Evolutionary conservation across 2,329 filamentous ascomycete species (phyloP).

Genomic region (Nectriaceae sp.): DNA sequence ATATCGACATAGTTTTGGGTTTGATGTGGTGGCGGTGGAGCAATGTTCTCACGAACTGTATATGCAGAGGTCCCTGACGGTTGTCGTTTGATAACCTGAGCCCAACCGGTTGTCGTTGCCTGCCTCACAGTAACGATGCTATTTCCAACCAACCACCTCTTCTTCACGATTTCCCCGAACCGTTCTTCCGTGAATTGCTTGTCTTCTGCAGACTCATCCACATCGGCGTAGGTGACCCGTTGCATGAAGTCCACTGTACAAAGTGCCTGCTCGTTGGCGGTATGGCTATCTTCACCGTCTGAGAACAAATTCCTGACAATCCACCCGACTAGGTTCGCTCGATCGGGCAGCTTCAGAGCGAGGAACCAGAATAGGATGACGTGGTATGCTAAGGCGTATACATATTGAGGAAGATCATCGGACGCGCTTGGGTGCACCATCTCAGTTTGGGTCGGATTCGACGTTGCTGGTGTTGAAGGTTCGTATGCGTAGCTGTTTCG

Average conservation of each 20-base stretch:
- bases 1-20: conserved; percentile 48
- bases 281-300: conserved; percentile 71
- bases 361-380: conserved; percentile 98
- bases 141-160: conserved; percentile 72
- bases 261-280: conserved; percentile 87
- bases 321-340: conserved; percentile 83
- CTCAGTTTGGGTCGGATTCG: conserved; percentile 19
- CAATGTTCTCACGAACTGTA: conserved; percentile 60
- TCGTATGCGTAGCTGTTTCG: conserved; percentile 50
- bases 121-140: conserved; percentile 76
- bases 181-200: conserved; percentile 63
- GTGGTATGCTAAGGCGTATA: conserved; percentile 91
- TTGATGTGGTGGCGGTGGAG: conserved; percentile 59
- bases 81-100: conserved; percentile 70
- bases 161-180: conserved; percentile 67
- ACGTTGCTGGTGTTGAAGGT: conserved; percentile 31
- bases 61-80: conserved; percentile 67
- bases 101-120: conserved; percentile 65
- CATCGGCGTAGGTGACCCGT: conserved; percentile 80
- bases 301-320: conserved; percentile 85
- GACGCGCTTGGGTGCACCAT: conserved; percentile 35
- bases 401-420: conserved; percentile 87
- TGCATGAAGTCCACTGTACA: conserved; percentile 96
- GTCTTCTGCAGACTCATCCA: conserved; percentile 73
- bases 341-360: conserved; percentile 80